A percentile compares a stretch with the other conserved stretches of the same genome.
These are phyloP conservation scores for Trichosporon sp. DNA, from an alignment of 1,284 basidiomycete species.

Conservation along the genomic window DNA sequence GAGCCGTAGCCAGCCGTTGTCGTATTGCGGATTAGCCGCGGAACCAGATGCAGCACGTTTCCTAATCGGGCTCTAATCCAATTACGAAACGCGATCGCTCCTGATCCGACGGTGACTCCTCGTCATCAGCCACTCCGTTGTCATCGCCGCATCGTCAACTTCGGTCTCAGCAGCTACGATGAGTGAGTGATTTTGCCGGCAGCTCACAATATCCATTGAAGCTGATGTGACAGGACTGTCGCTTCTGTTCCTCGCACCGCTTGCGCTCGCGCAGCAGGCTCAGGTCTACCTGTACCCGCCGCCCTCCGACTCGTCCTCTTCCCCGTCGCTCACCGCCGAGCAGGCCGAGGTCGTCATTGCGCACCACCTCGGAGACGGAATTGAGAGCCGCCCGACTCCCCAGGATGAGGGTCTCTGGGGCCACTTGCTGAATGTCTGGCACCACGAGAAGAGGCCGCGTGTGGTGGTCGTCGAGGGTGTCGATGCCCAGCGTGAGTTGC, in stretches of 20 bases:
- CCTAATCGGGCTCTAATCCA: background rate
- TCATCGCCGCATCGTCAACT: background rate
- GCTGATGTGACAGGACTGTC: background rate
- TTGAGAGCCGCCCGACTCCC: slow-evolving; percentile 38
- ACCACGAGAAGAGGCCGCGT: slow-evolving; percentile 27
- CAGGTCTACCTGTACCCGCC: slow-evolving; percentile 49
- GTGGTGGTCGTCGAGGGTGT: slow-evolving; percentile 45
- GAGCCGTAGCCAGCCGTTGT: background rate
- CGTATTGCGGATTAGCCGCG: background rate
- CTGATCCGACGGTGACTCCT: background rate
- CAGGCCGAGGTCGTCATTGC: slow-evolving; percentile 47
- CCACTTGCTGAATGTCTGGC: slow-evolving; percentile 34
- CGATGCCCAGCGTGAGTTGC: slow-evolving; percentile 35
- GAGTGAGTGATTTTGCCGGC: background rate
- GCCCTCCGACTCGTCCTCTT: slow-evolving; percentile 24
- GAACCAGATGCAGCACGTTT: background rate
- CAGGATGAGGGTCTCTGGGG: slow-evolving; percentile 43
- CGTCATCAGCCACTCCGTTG: slow-evolving; percentile 3
- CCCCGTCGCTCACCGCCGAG: slow-evolving; percentile 37
- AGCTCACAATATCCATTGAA: background rate
- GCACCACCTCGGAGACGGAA: slow-evolving; percentile 44
- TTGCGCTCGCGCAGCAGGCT: slow-evolving; percentile 9
- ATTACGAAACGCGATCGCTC: background rate
- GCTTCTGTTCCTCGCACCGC: slow-evolving; percentile 5
- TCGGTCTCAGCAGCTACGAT: background rate